Conservation (phyloP, 768 basidiomycete species). For the Auriculariales sp. region DNA sequence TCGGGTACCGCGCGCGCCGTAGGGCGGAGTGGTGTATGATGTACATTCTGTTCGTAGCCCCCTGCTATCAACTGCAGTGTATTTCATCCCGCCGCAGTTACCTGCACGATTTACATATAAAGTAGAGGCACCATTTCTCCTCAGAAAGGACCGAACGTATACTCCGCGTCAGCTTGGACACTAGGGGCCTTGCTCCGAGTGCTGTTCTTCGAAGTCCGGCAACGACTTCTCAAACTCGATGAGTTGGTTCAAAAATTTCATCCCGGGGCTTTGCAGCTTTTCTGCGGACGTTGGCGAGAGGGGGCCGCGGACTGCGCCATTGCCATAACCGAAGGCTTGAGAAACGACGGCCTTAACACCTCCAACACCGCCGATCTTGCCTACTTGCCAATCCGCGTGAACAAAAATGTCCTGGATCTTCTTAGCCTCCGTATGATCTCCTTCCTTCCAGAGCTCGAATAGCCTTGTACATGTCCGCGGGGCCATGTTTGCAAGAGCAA, state of each 20-base stretch:
- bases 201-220: not conserved
- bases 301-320: constrained; percentile 31
- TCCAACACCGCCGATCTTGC: constrained; percentile 50
- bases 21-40: constrained; percentile 1
- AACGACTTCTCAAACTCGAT: constrained; percentile 29
- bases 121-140: no score
- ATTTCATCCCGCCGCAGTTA: no score
- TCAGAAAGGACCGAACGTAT: no score
- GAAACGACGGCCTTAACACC: constrained; percentile 52
- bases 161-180: no score
- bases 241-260: constrained; percentile 25
- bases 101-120: no score
- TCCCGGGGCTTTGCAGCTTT: constrained; percentile 24
- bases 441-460: constrained; percentile 34
- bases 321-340: constrained; percentile 51
- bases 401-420: constrained; percentile 43
- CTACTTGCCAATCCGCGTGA: constrained; percentile 51
- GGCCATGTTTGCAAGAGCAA: constrained; percentile 44
- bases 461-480: constrained; percentile 34
- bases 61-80: no score
- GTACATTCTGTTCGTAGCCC: not conserved
- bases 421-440: constrained; percentile 44
- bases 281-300: constrained; percentile 26
- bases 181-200: not conserved
- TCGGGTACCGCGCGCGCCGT: constrained; percentile 1